Evolutionary conservation across 2,329 filamentous ascomycete genomes (phyloP), one percentile per base, ranked within the genome.

Genomic region (Colletotrichum sp.): DNA sequence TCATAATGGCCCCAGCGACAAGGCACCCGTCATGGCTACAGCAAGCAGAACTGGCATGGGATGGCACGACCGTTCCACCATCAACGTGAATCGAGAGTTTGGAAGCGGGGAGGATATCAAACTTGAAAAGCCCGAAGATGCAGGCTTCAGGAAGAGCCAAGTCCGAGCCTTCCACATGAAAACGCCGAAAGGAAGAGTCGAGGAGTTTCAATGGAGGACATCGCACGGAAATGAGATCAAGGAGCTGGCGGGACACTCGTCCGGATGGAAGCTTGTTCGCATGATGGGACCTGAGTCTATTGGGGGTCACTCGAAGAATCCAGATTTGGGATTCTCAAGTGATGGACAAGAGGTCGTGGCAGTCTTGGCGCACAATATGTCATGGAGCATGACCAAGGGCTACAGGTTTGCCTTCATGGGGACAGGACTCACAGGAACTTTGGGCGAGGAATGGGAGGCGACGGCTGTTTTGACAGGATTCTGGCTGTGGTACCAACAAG

Each of bases 301-400:
- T 12, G 56, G 43, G 1, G 64, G 43, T 24, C 18, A 12, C 18
- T 67, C 43, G 2, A 48, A 59, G 18, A 36, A 48, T 10, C 66
- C 52, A 7, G 48, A 62, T 0, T 10, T 70, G 26, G 78, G 73
- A 3, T 73, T 72, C 63, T 61, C 77, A 24, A 75, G 73, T 36
- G 77, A 78, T 52, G 77, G 77, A 14, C 32, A 68, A 1, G 75
- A 78, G 66, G 68, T 78, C 21, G 77, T 78, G 10, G 77, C 77
- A 21, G 69, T 77, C 16, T 28, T 74, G 62, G 72, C 69, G 6
- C 66, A 74, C 30, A 77, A 69, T 71, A 75, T 28, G 48, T 71
- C 59, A 7, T 76, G 58, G 66, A 75, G 73, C 36, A 63, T 75
- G 66, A 77, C 66, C 61, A 75, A 76, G 58, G 59, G 69, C 3